Conservation (phyloP, 345 rosid genomes). For the Syzygium oleosum region DNA sequence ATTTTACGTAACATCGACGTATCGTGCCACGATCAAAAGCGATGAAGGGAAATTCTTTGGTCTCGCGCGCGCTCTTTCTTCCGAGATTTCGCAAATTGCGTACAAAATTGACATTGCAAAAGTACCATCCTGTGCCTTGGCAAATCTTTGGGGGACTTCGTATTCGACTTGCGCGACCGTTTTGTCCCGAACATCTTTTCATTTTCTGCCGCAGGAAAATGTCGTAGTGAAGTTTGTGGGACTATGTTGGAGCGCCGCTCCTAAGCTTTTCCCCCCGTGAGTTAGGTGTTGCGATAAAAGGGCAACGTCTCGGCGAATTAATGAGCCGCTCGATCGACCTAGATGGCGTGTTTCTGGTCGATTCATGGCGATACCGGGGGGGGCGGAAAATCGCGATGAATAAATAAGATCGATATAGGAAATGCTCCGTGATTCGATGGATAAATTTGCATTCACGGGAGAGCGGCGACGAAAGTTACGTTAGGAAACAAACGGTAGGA, state of each 20-base stretch:
- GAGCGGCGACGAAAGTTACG: neutral
- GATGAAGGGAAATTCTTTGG: too few species aligned
- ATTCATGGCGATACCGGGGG: too few species aligned
- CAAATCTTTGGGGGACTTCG: neutral
- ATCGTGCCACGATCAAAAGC: neutral
- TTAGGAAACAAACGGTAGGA: neutral
- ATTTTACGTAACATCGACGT: neutral
- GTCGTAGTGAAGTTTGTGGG: neutral
- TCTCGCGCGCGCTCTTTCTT: too few species aligned
- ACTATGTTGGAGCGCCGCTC: too few species aligned
- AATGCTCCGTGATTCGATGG: neutral
- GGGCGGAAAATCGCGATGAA: too few species aligned
- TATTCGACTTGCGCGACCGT: neutral
- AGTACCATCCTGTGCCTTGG: neutral
- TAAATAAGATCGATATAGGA: fast-evolving
- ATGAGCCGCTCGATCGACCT: neutral
- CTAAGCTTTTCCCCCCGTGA: neutral
- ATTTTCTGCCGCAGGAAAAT: neutral
- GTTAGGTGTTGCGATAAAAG: neutral
- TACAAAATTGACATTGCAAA: neutral
- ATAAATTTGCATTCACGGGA: neutral
- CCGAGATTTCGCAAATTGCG: neutral
- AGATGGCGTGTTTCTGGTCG: neutral
- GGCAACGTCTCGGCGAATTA: too few species aligned
- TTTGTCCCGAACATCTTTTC: neutral